Conservation (phyloP, 2,329 filamentous ascomycete genomes). For the Alternaria hordeiaustralica region DNA sequence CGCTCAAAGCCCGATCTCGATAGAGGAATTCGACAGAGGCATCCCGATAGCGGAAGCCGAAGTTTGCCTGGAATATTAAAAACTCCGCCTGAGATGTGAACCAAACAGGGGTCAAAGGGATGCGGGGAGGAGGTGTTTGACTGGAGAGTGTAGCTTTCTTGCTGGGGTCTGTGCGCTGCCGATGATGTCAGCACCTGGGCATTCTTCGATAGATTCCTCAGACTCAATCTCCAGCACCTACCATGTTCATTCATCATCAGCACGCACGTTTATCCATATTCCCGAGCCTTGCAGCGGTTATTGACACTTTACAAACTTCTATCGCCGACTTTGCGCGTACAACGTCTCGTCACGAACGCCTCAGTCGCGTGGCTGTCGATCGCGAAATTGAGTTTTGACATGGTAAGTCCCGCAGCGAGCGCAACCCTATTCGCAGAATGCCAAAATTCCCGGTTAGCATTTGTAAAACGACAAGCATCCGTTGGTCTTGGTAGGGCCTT, state of each 20-base stretch:
- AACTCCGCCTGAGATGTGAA: not conserved
- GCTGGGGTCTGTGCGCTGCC: not conserved
- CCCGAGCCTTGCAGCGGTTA: not conserved
- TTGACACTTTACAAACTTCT: not conserved
- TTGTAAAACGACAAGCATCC: not conserved
- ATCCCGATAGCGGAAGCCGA: not conserved
- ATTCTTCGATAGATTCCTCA: not conserved
- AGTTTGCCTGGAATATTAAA: not conserved
- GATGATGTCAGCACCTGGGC: not conserved
- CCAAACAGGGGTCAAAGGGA: not conserved
- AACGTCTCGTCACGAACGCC: not conserved
- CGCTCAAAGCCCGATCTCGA: not conserved
- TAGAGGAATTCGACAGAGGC: not conserved
- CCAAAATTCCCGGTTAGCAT: not conserved
- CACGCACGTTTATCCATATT: not conserved
- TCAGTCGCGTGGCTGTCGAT: not conserved
- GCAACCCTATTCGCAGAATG: not conserved
- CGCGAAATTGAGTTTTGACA: constrained; percentile 3
- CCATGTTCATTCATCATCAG: not conserved
- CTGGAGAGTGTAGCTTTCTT: not conserved
- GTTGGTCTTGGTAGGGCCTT: not conserved
- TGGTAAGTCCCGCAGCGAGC: not conserved
- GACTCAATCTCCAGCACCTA: not conserved
- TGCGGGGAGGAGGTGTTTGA: not conserved
- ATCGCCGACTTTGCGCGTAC: constrained; percentile 6